phyloP scores from a whole-genome alignment of 2,329 filamentous ascomycete genomes.

The Hypomyces perniciosus region DNA sequence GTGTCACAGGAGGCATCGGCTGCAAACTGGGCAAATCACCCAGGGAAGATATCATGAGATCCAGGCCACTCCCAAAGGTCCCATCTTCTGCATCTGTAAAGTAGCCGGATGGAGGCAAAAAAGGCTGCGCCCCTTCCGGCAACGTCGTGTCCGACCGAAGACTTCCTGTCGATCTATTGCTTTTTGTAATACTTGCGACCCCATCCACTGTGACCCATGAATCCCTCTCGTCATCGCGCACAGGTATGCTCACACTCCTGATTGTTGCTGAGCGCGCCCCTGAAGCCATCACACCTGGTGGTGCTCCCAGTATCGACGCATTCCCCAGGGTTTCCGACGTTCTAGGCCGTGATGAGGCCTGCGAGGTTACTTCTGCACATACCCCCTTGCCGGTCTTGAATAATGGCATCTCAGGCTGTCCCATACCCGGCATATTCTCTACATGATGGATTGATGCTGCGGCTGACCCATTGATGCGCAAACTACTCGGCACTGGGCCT shows the following conservation, averaged over 20 bases:
- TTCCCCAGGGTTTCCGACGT: slow-evolving; percentile 24
- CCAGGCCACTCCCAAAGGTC: slow-evolving; percentile 24
- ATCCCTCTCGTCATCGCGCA: slow-evolving; percentile 22
- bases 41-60: slow-evolving; percentile 24
- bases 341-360: slow-evolving; percentile 17
- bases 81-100: slow-evolving; percentile 20
- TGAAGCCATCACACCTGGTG: slow-evolving; percentile 20
- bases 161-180: slow-evolving; percentile 21
- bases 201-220: slow-evolving; percentile 33
- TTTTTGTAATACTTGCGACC: slow-evolving; percentile 18
- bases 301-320: slow-evolving; percentile 19
- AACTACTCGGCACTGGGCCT: slow-evolving; percentile 23
- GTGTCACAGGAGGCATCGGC: slow-evolving; percentile 5
- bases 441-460: slow-evolving; percentile 20
- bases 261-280: slow-evolving; percentile 18
- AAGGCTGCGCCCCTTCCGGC: slow-evolving; percentile 25
- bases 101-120: slow-evolving; percentile 26
- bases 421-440: slow-evolving; percentile 14
- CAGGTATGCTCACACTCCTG: slow-evolving; percentile 17
- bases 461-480: slow-evolving; percentile 23
- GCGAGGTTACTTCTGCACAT: slow-evolving; percentile 22
- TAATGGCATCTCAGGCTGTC: slow-evolving; percentile 13
- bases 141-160: slow-evolving; percentile 23
- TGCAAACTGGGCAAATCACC: slow-evolving; percentile 22
- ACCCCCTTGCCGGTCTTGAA: slow-evolving; percentile 16